These are phyloP conservation scores for Aspergillus haitiensis DNA, from an alignment of 495 filamentous ascomycete species.

Conservation along the genomic window DNA sequence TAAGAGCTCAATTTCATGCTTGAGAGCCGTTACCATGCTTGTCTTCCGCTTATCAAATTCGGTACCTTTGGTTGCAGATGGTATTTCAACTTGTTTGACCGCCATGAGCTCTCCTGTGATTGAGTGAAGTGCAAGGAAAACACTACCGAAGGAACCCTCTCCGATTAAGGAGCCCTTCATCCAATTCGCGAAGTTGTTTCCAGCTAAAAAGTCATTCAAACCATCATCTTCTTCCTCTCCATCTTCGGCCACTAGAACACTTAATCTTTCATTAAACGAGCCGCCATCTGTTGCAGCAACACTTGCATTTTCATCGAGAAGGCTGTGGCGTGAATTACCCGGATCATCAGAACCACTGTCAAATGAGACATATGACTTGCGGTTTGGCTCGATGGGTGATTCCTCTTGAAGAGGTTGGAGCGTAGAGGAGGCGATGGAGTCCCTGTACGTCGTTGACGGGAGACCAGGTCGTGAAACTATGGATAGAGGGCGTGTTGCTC, in stretches of 20 bases:
- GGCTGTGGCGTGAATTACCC: conserved; percentile 65
- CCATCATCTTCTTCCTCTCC: conserved; percentile 83
- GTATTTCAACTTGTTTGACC: conserved; percentile 97
- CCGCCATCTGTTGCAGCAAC: conserved; percentile 62
- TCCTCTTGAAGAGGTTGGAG: conserved; percentile 91
- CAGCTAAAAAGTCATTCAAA: conserved; percentile 78
- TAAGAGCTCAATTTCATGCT: conserved; percentile 92
- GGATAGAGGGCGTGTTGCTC: conserved; percentile 59
- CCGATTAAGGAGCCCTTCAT: conserved; percentile 98
- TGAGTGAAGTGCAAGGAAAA: conserved; percentile 94
- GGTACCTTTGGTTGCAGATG: conserved; percentile 72
- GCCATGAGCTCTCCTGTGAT: conserved; percentile 97
- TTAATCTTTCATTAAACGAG: conserved; percentile 68
- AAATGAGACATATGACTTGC: conserved; percentile 96
- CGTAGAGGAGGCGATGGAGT: conserved; percentile 83
- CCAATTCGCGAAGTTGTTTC: conserved; percentile 96
- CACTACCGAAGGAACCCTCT: conserved; percentile 94
- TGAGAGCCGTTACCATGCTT: conserved; percentile 94
- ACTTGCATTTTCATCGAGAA: conserved; percentile 79
- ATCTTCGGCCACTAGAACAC: conserved; percentile 65
- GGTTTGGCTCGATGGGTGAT: conserved; percentile 81
- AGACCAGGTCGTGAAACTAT: conserved; percentile 57
- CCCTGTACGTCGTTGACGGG: conserved; percentile 65
- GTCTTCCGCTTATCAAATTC: conserved; percentile 88
- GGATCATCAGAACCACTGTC: conserved; percentile 84